Percentiles rank a stretch among this genome's conserved stretches.
Evolutionary conservation across 202 grass and related monocot genomes (phyloP).

Genomic region (Carex arenaria): DNA sequence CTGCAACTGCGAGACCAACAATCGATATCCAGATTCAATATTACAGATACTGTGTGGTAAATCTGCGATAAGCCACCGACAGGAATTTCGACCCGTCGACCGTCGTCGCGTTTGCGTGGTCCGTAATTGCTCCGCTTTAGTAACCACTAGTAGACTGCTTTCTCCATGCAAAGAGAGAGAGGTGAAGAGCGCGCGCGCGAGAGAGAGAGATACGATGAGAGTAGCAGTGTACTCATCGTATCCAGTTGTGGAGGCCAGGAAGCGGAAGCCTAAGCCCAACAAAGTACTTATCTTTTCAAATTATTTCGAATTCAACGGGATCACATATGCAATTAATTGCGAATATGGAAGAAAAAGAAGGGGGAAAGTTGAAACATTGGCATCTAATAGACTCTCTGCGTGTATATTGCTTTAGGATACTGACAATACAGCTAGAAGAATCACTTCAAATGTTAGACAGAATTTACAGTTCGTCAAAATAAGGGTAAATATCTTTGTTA

Average conservation of each 20-base stretch:
- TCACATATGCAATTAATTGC: not conserved
- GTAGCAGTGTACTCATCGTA: conserved; percentile 5
- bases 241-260: conserved; percentile 16
- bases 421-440: conserved; percentile 53
- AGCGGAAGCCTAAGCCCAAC: not conserved
- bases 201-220: conserved; percentile 23
- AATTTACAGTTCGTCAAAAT: conserved; percentile 68
- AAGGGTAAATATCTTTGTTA: conserved; percentile 26
- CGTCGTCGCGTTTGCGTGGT: not conserved
- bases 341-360: not conserved
- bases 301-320: not conserved
- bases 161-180: not conserved
- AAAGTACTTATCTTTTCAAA: not conserved
- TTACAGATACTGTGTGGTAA: too few relatives aligned
- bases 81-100: not conserved
- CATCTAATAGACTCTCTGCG: not conserved
- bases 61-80: not conserved
- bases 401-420: conserved; percentile 30
- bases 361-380: not conserved
- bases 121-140: not conserved
- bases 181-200: not conserved
- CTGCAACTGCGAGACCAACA: too few relatives aligned
- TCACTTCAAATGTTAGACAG: conserved; percentile 94
- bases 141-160: not conserved
- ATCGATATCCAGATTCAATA: too few relatives aligned